A percentile compares a stretch with the other conserved stretches of the same genome.
These are phyloP conservation scores for Rhynchosporium secalis DNA, from an alignment of 2,329 filamentous ascomycete species.

Conservation along the genomic window DNA sequence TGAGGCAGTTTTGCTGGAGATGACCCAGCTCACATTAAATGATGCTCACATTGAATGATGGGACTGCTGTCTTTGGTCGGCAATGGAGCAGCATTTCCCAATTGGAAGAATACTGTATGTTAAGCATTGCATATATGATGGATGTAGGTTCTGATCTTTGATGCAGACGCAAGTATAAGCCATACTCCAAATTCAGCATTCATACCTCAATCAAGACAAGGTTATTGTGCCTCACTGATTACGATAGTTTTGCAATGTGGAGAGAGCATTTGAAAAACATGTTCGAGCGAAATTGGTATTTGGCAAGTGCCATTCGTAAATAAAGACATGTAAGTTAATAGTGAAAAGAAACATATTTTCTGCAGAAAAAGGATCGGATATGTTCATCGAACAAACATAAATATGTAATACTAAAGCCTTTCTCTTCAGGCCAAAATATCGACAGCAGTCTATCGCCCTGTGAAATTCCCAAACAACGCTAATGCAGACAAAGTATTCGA, in stretches of 20 bases:
- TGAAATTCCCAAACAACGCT: constrained; percentile 16
- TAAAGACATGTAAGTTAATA: constrained; percentile 12
- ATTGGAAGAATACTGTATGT: not conserved
- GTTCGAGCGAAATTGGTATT: constrained; percentile 1
- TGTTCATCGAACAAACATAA: constrained; percentile 9
- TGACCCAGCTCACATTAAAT: no score
- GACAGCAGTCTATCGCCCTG: not conserved
- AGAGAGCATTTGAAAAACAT: not conserved
- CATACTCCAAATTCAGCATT: not conserved
- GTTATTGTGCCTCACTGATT: not conserved
- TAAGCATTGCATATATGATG: not conserved
- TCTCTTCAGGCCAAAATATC: not conserved
- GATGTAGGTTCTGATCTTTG: not conserved
- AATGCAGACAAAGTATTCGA: constrained; percentile 21
- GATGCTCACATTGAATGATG: not conserved
- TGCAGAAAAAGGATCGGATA: constrained; percentile 3
- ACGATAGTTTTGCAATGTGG: not conserved
- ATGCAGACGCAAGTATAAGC: not conserved
- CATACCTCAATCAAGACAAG: not conserved
- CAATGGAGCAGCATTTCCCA: not conserved
- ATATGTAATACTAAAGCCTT: constrained; percentile 4
- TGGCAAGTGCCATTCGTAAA: constrained; percentile 4
- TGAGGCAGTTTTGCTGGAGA: no score
- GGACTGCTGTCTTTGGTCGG: not conserved
- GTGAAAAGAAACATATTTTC: not conserved